Base-by-base conservation (phyloP, 2,329 filamentous ascomycete genomes). In the Pleurostoma richardsiae region DNA sequence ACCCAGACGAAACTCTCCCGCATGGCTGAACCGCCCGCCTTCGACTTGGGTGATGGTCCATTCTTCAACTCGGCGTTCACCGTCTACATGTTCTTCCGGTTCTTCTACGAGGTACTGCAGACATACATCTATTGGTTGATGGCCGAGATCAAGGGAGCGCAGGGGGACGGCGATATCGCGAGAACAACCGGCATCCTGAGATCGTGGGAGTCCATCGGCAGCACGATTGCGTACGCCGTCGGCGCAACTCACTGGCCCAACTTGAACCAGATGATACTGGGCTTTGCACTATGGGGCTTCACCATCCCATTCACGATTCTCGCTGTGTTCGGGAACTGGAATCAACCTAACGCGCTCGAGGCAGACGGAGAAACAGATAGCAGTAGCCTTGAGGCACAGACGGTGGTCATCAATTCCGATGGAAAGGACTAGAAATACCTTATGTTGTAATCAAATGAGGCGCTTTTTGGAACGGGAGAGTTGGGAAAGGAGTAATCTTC, bases 141-240 rank as follows among this genome's bases (percentile, higher is more conserved):
- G 57, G 55, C 46, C 5, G 54, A 52, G 44, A 57, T 55, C 43
- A 53, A 54, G 30, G 56, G 52, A 11, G 52, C 58, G 1, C 58
- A 62, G 49, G 50, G 46, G 10, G 57, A 62, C n/a, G 60, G 60
- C 2, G 60, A 61, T 40, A 55, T 63, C 27, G 55, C 60, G 1
- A 50, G 60, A 39, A 62, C 59, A 7, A 63, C 60, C 3, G 60
- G 60, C 1, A 62, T 62, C 27, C 42, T 63, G 19, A 49, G 60
- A 40, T 60, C 56, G 4, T 63, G 60, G 60, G 60, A 63, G 46
- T 59, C 56, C 6, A 61, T 63, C 19, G 60, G 60, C 6, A 61
- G 60, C 43, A 60, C 59, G 4, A 56, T 62, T 48, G 59, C 60
- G 6, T 63, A 62, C 29, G 59, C 56, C 10, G 56, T 63, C 5